phyloP scores from a whole-genome alignment of 331 rosid genomes.

The Spiraea crenata region DNA sequence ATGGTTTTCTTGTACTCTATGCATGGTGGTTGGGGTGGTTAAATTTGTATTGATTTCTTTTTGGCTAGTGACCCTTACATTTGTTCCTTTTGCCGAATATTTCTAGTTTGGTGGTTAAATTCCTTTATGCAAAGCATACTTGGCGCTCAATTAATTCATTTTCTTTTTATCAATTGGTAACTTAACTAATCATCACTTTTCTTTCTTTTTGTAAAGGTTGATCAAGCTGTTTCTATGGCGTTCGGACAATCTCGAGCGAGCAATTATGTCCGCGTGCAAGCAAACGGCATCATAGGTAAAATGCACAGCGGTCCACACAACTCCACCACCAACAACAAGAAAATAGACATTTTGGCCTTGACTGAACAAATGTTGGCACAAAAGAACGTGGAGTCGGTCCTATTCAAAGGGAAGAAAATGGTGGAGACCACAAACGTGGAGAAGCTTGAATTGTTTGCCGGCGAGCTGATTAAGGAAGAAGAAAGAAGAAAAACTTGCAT shows the following conservation, averaged over 20 bases:
- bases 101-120: background rate
- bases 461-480: slow-evolving; percentile 65
- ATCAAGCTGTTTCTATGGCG: slow-evolving; percentile 93
- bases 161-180: slow-evolving; percentile 10
- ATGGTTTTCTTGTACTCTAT: background rate
- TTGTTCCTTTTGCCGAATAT: background rate
- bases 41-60: background rate
- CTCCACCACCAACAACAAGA: slow-evolving; percentile 14
- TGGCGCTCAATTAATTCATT: background rate
- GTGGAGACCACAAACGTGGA: slow-evolving; percentile 58
- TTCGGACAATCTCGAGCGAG: slow-evolving; percentile 57
- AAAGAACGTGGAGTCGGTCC: slow-evolving; percentile 67
- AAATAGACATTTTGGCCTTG: slow-evolving; percentile 40
- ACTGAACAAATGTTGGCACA: slow-evolving; percentile 65
- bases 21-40: slow-evolving; percentile 10
- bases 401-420: slow-evolving; percentile 72
- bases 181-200: slow-evolving; percentile 16
- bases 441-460: slow-evolving; percentile 61
- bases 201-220: slow-evolving; percentile 48
- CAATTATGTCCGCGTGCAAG: slow-evolving; percentile 78
- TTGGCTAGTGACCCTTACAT: background rate
- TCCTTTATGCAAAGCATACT: background rate
- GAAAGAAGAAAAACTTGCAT: slow-evolving; percentile 73
- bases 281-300: slow-evolving; percentile 40
- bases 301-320: slow-evolving; percentile 10